Conservation (phyloP, 768 basidiomycete genomes). For the Russula griseocarnosa region DNA sequence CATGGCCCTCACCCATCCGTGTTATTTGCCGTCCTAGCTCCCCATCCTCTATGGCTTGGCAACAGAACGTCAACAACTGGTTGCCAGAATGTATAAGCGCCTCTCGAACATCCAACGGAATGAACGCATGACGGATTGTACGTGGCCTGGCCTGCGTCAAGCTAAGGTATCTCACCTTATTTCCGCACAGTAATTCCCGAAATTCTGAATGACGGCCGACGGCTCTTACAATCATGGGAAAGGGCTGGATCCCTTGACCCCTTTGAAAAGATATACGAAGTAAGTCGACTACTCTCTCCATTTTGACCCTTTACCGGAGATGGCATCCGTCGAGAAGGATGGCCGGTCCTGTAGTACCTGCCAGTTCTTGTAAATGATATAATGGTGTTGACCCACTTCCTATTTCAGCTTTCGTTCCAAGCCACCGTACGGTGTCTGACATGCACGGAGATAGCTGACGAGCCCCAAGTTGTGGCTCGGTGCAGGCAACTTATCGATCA, state of each 20-base stretch:
- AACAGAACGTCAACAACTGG: slow-evolving; percentile 56
- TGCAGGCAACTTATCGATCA: slow-evolving; percentile 63
- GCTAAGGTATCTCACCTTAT: slow-evolving; percentile 19
- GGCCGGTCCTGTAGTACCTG: neutral
- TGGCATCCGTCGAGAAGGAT: slow-evolving; percentile 8
- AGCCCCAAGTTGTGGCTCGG: slow-evolving; percentile 55
- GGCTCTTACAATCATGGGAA: slow-evolving; percentile 63
- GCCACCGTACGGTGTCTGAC: slow-evolving; percentile 65
- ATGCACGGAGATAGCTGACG: slow-evolving; percentile 65
- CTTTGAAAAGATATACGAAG: slow-evolving; percentile 66
- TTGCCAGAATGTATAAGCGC: slow-evolving; percentile 68
- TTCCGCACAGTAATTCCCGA: slow-evolving; percentile 54
- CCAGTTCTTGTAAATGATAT: slow-evolving; percentile 1
- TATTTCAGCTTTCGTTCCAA: slow-evolving; percentile 57
- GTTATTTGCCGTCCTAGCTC: slow-evolving; percentile 44
- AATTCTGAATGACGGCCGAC: slow-evolving; percentile 61
- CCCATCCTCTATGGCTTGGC: slow-evolving; percentile 75
- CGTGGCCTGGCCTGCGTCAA: slow-evolving; percentile 34
- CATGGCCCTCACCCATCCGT: neutral
- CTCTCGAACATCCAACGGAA: slow-evolving; percentile 60
- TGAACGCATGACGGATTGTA: slow-evolving; percentile 56
- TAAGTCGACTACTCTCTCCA: slow-evolving; percentile 33
- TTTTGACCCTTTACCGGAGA: slow-evolving; percentile 9
- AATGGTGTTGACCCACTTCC: slow-evolving; percentile 5
- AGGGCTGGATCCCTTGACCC: slow-evolving; percentile 62